Conservation (phyloP, 2,329 filamentous ascomycete species). For the Parafenestella ontariensis region DNA sequence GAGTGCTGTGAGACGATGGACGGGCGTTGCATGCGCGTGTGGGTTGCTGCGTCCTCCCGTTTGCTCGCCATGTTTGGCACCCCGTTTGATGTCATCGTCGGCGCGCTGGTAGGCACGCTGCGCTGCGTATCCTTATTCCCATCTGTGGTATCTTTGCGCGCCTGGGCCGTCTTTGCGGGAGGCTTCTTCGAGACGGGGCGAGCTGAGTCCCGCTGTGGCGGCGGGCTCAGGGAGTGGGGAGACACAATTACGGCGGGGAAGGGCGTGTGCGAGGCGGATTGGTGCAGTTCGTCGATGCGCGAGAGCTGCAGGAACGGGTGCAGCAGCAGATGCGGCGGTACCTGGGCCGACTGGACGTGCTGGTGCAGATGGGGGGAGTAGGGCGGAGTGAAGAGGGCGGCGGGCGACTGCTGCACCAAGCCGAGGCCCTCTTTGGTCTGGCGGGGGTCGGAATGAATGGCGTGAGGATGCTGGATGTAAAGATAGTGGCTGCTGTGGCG, state of each 20-base stretch:
- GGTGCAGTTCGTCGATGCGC: conserved; percentile 37
- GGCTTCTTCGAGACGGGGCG: conserved; percentile 40
- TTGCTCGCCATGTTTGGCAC: conserved; percentile 37
- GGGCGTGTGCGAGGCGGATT: conserved; percentile 24
- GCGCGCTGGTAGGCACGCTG: conserved; percentile 45
- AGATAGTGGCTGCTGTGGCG: conserved; percentile 32
- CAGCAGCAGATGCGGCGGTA: conserved; percentile 32
- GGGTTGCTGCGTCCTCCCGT: conserved; percentile 30
- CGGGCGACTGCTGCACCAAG: conserved; percentile 11
- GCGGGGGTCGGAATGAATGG: conserved; percentile 21
- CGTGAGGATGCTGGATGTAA: conserved; percentile 28
- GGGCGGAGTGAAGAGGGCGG: conserved; percentile 16
- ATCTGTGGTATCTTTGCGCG: conserved; percentile 45
- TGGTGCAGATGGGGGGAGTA: conserved; percentile 19
- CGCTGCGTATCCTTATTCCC: conserved; percentile 42
- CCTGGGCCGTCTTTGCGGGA: conserved; percentile 32
- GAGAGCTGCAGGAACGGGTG: conserved; percentile 39
- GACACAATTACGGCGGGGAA: conserved; percentile 50
- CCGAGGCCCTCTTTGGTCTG: conserved; percentile 15
- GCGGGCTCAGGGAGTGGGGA: conserved; percentile 45
- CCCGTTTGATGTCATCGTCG: conserved; percentile 48
- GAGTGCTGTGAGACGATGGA: conserved; percentile 71
- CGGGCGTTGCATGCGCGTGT: conserved; percentile 50
- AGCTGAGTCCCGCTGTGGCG: conserved; percentile 41
- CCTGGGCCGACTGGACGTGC: conserved; percentile 15